These are phyloP conservation scores for Vachellia pachyceras DNA, from an alignment of 306 rosid species.

Conservation along the genomic window DNA sequence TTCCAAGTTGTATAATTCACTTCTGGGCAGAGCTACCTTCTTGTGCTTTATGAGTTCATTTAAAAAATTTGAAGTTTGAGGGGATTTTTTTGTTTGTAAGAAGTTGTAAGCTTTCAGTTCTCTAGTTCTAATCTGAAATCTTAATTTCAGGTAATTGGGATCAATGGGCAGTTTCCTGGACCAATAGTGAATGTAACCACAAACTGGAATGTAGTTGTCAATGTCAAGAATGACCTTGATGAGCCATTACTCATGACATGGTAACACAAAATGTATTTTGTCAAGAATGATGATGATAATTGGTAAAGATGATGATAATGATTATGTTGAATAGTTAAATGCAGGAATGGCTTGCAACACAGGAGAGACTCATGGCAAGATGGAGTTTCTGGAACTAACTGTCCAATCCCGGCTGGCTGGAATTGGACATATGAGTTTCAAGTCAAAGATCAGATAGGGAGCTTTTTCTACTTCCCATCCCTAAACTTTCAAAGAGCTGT, in stretches of 20 bases:
- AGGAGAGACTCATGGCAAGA: constrained; percentile 96
- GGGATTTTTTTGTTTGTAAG: not conserved
- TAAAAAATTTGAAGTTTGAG: not conserved
- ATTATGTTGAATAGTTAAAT: constrained; percentile 50
- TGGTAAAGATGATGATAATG: constrained; percentile 39
- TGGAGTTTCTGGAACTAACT: constrained; percentile 91
- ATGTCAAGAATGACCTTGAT: constrained; percentile 84
- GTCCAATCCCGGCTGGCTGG: constrained; percentile 99
- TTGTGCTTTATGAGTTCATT: not conserved
- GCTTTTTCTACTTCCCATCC: constrained; percentile 94
- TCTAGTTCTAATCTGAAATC: constrained; percentile 24
- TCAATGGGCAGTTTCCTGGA: constrained; percentile 85
- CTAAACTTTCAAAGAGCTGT: constrained; percentile 84
- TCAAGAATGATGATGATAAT: constrained; percentile 7
- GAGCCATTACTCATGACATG: constrained; percentile 92
- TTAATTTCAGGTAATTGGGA: constrained; percentile 75
- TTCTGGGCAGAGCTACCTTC: not conserved
- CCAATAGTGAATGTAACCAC: constrained; percentile 82
- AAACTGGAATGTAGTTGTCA: constrained; percentile 92
- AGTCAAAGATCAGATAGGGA: constrained; percentile 97
- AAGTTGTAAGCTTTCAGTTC: not conserved
- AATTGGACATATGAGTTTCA: constrained; percentile 95
- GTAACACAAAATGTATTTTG: constrained; percentile 51
- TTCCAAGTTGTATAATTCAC: not conserved
- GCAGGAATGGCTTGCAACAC: constrained; percentile 87